These are phyloP conservation scores for Aspergillus sp. DNA, from an alignment of 2,329 filamentous ascomycete species.

Conservation along the genomic window DNA sequence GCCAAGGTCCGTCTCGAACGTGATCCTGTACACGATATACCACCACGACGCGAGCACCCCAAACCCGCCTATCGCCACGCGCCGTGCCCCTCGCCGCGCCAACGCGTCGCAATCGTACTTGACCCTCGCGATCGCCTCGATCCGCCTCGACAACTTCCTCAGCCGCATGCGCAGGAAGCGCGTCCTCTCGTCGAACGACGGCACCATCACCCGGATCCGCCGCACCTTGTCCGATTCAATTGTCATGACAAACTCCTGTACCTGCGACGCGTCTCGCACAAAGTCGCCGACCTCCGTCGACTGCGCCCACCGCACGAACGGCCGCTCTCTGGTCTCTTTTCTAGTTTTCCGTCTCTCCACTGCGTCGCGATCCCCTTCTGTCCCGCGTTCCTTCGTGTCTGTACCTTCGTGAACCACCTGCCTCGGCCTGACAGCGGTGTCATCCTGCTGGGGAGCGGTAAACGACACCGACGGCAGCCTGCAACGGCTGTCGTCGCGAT, in stretches of 20 bases:
- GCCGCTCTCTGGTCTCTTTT: conserved; percentile 19
- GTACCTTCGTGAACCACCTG: conserved; percentile 26
- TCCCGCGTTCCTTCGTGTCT: conserved; percentile 34
- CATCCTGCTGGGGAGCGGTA: conserved; percentile 64
- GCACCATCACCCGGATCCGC: conserved; percentile 65
- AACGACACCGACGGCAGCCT: conserved; percentile 69
- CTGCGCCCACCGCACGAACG: conserved; percentile 79
- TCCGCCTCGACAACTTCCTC: conserved; percentile 58
- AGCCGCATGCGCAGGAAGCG: conserved; percentile 74
- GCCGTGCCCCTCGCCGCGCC: conserved; percentile 67
- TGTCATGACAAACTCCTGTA: conserved; percentile 73
- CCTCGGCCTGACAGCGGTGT: conserved; percentile 43
- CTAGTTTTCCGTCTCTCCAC: conserved; percentile 26
- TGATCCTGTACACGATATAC: conserved; percentile 63
- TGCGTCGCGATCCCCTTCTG: conserved; percentile 10
- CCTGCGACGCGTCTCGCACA: conserved; percentile 77
- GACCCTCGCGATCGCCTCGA: conserved; percentile 60
- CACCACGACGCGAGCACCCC: conserved; percentile 66
- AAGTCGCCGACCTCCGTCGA: conserved; percentile 91
- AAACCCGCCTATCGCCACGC: conserved; percentile 72
- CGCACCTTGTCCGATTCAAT: conserved; percentile 61
- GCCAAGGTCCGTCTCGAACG: conserved; percentile 63
- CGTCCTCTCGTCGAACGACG: conserved; percentile 82
- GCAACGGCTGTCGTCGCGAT: conserved; percentile 52
- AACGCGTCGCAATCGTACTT: conserved; percentile 73